Percentiles rank a stretch among this genome's conserved stretches.
Conservation (phyloP, 257 asterid genomes). For the Verbena officinalis region DNA sequence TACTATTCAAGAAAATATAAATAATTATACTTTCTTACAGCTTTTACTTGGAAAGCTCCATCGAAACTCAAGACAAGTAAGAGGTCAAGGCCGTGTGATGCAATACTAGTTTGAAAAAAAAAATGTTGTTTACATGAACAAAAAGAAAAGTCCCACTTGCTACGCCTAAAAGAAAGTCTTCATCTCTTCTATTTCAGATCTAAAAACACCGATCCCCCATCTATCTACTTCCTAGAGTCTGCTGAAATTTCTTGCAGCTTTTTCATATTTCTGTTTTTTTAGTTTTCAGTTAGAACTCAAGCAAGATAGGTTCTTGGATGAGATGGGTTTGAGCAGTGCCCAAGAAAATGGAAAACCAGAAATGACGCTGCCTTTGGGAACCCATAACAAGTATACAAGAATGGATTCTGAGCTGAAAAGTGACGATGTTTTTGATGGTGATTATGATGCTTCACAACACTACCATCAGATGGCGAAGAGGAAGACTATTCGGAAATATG, state of each 20-base stretch:
- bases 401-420: conserved; percentile 59
- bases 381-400: conserved; percentile 64
- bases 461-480: conserved; percentile 53
- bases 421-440: conserved; percentile 45
- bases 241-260: conserved; percentile 14
- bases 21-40: neutral
- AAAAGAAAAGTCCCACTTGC: conserved; percentile 31
- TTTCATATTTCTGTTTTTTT: conserved; percentile 6
- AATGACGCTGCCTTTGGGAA: conserved; percentile 54
- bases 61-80: conserved; percentile 22
- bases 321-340: conserved; percentile 52
- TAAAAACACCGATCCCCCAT: neutral
- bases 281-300: conserved; percentile 14
- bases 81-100: conserved; percentile 26
- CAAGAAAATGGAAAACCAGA: conserved; percentile 62
- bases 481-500: conserved; percentile 67
- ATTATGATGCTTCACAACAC: conserved; percentile 49
- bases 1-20: neutral
- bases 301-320: conserved; percentile 16
- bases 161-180: conserved; percentile 3
- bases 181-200: conserved; percentile 30
- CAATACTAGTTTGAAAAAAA: neutral
- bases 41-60: conserved; percentile 33
- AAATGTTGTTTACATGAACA: conserved; percentile 5
- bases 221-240: neutral